phyloP scores from a whole-genome alignment of 257 asterid genomes.

The Nicotiana attenuata region DNA sequence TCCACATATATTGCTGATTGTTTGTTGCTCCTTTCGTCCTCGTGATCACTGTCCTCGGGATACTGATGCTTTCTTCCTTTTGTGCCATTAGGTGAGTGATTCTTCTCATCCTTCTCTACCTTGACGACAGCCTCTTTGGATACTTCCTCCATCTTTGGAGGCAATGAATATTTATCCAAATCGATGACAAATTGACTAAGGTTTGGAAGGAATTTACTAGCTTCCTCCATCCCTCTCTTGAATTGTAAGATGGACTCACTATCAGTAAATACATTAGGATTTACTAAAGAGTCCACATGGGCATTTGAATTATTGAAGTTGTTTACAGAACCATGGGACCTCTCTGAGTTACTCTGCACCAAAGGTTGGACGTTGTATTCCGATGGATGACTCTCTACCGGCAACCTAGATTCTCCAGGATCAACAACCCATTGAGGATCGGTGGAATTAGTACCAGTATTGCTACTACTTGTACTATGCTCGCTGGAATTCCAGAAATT shows the following conservation, averaged over 20 bases:
- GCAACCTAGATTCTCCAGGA: conserved; percentile 39
- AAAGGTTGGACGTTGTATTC: conserved; percentile 32
- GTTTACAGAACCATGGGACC: conserved; percentile 20
- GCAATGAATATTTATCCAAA: conserved; percentile 66
- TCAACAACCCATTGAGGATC: conserved; percentile 51
- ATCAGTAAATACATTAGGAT: conserved; percentile 36
- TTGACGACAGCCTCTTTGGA: conserved; percentile 33
- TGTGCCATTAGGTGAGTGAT: conserved; percentile 24
- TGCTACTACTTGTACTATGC: conserved; percentile 40
- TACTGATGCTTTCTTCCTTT: conserved; percentile 76
- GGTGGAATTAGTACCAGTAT: conserved; percentile 33
- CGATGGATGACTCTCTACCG: conserved; percentile 23
- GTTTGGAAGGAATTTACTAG: conserved; percentile 69
- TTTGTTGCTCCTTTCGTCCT: conserved; percentile 74
- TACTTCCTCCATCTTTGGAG: conserved; percentile 51
- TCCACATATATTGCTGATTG: conserved; percentile 65
- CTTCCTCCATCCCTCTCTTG: conserved; percentile 93
- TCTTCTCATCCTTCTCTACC: conserved; percentile 47
- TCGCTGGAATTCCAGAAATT: conserved; percentile 44
- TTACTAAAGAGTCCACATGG: conserved; percentile 30
- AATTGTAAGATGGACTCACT: conserved; percentile 76
- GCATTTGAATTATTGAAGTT: conserved; percentile 22
- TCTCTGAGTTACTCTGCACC: conserved; percentile 26
- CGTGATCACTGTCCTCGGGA: conserved; percentile 48
- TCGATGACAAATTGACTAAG: conserved; percentile 58